Percentiles rank a stretch among this genome's conserved stretches.
Conservation (phyloP, 75 land plant species). For the Azolla pinnata region DNA sequence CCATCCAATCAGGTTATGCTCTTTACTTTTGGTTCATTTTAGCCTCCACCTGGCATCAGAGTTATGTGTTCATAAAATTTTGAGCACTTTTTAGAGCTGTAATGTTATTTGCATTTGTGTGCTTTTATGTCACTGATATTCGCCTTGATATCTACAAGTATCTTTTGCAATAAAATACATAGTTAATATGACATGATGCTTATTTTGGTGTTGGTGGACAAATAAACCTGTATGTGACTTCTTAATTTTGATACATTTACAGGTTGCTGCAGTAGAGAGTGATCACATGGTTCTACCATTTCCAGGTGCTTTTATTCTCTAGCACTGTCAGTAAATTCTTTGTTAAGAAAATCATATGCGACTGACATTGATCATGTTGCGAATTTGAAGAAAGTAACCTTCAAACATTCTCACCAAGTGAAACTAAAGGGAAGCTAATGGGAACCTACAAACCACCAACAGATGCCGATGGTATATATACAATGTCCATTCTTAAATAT, state of each 20-base stretch:
- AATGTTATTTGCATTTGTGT: no score
- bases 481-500: no score
- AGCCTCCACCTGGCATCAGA: no score
- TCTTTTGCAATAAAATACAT: no score
- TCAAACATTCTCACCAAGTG: conserved; percentile 75
- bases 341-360: background rate
- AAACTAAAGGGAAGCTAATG: conserved; percentile 72
- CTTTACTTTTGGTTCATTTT: no score
- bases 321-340: background rate
- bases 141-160: no score
- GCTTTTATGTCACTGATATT: no score
- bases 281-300: conserved; percentile 15
- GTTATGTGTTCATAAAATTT: no score
- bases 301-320: conserved; percentile 4
- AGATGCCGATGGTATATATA: conserved; percentile 94
- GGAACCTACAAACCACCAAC: conserved; percentile 66
- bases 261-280: conserved; percentile 6
- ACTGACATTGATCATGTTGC: background rate
- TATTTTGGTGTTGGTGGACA: no score
- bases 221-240: background rate
- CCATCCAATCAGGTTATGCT: no score
- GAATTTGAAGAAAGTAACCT: conserved; percentile 59
- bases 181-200: no score
- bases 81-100: no score
- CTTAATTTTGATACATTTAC: background rate